Percentiles rank a stretch among this genome's conserved stretches.
Conservation (phyloP, 1,284 basidiomycete species). For the Tremellales sp. region DNA sequence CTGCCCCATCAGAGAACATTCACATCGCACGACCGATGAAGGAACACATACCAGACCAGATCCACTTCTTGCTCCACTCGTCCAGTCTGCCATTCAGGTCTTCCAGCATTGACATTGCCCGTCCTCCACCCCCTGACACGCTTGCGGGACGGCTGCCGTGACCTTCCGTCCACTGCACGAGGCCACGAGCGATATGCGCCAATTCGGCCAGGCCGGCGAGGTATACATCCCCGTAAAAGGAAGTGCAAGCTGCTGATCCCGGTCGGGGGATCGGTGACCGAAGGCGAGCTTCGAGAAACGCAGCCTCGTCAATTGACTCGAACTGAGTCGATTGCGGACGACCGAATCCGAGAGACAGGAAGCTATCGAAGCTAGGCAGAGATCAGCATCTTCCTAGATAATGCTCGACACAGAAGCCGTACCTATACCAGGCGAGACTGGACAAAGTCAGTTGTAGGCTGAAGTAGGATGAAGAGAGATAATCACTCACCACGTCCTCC, state of each 20-base stretch:
- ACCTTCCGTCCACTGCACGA: slow-evolving; percentile 31
- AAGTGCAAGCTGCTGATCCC: slow-evolving; percentile 18
- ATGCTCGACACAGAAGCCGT: neutral
- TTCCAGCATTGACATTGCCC: slow-evolving; percentile 21
- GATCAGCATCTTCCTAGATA: neutral
- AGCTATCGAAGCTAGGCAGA: slow-evolving; percentile 25
- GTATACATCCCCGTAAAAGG: slow-evolving; percentile 33
- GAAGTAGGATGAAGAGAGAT: no score
- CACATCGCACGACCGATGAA: neutral
- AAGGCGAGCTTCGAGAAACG: slow-evolving; percentile 23
- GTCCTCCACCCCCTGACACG: slow-evolving; percentile 17
- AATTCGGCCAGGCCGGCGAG: slow-evolving; percentile 33
- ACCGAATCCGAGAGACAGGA: slow-evolving; percentile 32
- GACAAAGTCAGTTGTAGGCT: slow-evolving; percentile 9
- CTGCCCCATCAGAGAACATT: slow-evolving; percentile 4
- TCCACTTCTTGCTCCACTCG: slow-evolving; percentile 34
- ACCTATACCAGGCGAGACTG: slow-evolving; percentile 28
- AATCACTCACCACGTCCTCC: slow-evolving; percentile 30
- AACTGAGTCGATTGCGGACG: slow-evolving; percentile 28
- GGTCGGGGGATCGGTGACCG: slow-evolving; percentile 18
- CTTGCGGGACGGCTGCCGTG: slow-evolving; percentile 12
- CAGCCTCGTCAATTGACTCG: slow-evolving; percentile 25
- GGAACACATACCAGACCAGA: slow-evolving; percentile 28
- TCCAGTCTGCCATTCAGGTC: slow-evolving; percentile 31
- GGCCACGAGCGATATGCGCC: slow-evolving; percentile 32